A percentile compares a stretch with the other conserved stretches of the same genome.
phyloP scores from a whole-genome alignment of 2,329 filamentous ascomycete genomes.

The Helminthosporium solani region DNA sequence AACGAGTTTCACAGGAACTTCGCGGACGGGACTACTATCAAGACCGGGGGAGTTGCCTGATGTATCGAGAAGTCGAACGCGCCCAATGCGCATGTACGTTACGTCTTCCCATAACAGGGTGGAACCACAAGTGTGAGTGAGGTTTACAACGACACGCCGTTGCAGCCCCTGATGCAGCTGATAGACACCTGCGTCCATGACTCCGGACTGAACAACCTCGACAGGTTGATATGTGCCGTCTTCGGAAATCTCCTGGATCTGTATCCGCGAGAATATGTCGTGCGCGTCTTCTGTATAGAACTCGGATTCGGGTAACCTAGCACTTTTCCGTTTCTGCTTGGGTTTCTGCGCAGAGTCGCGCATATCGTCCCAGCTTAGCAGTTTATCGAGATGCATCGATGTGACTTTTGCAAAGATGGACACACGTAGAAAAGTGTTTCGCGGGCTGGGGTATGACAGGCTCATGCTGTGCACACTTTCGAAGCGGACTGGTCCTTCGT shows the following conservation, averaged over 20 bases:
- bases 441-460: conserved; percentile 74
- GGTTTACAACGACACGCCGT: conserved; percentile 77
- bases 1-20: conserved; percentile 75
- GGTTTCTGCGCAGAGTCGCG: conserved; percentile 65
- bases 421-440: conserved; percentile 74
- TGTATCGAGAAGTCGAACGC: conserved; percentile 79
- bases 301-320: conserved; percentile 84
- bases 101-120: conserved; percentile 87
- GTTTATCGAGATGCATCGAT: conserved; percentile 91
- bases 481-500: conserved; percentile 88
- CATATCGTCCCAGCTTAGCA: conserved; percentile 99
- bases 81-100: conserved; percentile 72
- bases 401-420: conserved; percentile 91
- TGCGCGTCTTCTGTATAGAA: conserved; percentile 93
- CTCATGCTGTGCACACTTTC: conserved; percentile 99
- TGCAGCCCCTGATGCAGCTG: conserved; percentile 95
- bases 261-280: conserved; percentile 83
- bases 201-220: conserved; percentile 83
- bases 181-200: conserved; percentile 84
- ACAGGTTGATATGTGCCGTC: conserved; percentile 88
- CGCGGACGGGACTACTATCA: conserved; percentile 64
- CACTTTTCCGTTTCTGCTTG: conserved; percentile 60
- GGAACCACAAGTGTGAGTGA: conserved; percentile 90
- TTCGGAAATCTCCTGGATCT: conserved; percentile 90
- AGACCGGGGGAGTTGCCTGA: conserved; percentile 82